A percentile compares a stretch with the other conserved stretches of the same genome.
Evolutionary conservation across 192 early-diverging fungal species (phyloP).

Genomic region (Rhizophagus prolifer): DNA sequence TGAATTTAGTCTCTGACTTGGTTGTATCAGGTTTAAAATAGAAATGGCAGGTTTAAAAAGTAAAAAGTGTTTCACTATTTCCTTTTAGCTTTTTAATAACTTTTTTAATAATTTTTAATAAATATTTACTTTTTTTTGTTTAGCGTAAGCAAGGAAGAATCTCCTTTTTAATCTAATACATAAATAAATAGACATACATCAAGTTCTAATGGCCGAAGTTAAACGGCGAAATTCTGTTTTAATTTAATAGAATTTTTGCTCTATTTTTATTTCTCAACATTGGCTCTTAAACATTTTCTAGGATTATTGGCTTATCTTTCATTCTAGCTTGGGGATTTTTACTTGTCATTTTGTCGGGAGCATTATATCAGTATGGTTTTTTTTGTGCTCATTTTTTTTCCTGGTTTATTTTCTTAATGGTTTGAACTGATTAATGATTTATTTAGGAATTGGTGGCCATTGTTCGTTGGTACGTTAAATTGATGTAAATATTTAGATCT

Average conservation of each 20-base stretch:
- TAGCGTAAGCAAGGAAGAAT: background rate
- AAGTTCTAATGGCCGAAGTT: background rate
- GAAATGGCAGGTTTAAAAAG: background rate
- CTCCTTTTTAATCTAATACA: background rate
- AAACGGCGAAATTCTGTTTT: background rate
- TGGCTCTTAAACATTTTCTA: background rate
- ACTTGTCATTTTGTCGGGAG: background rate
- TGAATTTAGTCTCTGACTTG: too few relatives aligned
- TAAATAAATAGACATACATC: background rate
- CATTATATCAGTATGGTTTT: background rate
- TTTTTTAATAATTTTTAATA: background rate
- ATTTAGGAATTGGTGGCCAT: background rate
- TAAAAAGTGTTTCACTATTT: background rate
- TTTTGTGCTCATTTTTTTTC: background rate
- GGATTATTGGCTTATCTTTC: background rate
- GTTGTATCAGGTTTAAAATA: too few relatives aligned
- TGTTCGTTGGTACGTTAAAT: slow-evolving; percentile 1
- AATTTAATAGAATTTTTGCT: too few relatives aligned
- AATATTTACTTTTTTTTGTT: background rate
- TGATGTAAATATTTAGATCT: background rate
- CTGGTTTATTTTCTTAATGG: background rate
- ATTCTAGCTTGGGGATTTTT: background rate
- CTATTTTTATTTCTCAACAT: background rate
- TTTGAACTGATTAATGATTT: background rate
- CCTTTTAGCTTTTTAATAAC: background rate